Evolutionary conservation across 441 rosid species (phyloP), one percentile per base, ranked within the genome.

Genomic region (Capsella rubella): DNA sequence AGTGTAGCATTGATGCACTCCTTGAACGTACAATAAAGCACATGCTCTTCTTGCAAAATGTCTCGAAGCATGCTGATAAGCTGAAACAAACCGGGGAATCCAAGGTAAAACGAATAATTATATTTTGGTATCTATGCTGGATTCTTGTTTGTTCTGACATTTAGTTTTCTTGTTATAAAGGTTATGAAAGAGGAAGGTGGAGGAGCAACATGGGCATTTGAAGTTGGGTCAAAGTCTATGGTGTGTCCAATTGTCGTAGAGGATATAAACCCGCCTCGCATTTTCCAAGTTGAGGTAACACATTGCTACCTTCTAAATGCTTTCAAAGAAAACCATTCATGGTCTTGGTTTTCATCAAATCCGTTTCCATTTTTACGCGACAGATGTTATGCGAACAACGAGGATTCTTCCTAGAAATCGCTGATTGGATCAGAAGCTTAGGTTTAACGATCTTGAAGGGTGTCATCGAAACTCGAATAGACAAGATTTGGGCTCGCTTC

Each of bases 41-140:
- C 74, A 95, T 95, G 99, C 92, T 91, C 80, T 95, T 95, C 93
- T 85, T 95, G 81, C 98, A 95, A 84, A 88, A 94, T 56, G 96
- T 95, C 72, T 89, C 91, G 0, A 90, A 89, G 86, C 97, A 95
- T 77, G 89, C 93, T 10, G 98, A 95, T 84, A 95, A 93, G 77
- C 86, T 95, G 55, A 87, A 91, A 79, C 91, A 88, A 57, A 85
- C 91, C 0, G 91, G 87, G 21, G 96, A 91, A 77, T 83, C 97
- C 25, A 95, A 92, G 91, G 99, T 95, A 55, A 14, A 54, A 31
- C 54, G 6, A 74, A 10, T 15, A 12, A 11, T 29, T 55, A 27
- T 49, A 47, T 46, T 27, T 59, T 29, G 3, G 5, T 4, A 8
- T 60, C 55, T 47, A 59, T 53, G 11, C 34, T 28, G 0, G 21